Percentiles rank a stretch among this genome's conserved stretches.
These are phyloP conservation scores for Erysiphe pulchra DNA, from an alignment of 2,329 filamentous ascomycete genomes.

Conservation along the genomic window DNA sequence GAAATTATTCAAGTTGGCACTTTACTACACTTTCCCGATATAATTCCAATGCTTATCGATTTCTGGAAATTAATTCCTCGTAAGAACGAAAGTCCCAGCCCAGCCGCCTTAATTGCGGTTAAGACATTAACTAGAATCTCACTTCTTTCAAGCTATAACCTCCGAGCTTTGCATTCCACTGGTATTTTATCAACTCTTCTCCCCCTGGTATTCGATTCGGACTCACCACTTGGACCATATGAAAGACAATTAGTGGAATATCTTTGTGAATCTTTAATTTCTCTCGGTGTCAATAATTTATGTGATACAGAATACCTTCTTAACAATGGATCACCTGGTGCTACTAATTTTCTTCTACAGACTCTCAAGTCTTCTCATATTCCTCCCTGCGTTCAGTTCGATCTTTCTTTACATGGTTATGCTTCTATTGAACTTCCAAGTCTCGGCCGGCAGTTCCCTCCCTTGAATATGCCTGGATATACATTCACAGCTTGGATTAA, in stretches of 20 bases:
- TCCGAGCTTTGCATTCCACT: conserved; percentile 44
- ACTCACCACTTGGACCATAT: conserved; percentile 22
- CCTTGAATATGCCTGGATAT: conserved; percentile 51
- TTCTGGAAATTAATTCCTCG: conserved; percentile 36
- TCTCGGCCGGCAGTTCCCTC: conserved; percentile 63
- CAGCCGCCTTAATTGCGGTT: conserved; percentile 36
- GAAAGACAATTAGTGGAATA: conserved; percentile 35
- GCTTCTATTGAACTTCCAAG: conserved; percentile 74
- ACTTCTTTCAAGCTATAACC: conserved; percentile 44
- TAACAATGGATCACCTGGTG: conserved; percentile 22
- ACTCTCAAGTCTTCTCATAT: conserved; percentile 50
- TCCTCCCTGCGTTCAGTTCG: conserved; percentile 79
- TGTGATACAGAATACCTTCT: conserved; percentile 59
- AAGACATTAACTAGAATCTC: conserved; percentile 16
- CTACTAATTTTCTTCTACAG: conserved; percentile 45
- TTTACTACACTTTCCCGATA: conserved; percentile 31
- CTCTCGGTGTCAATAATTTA: conserved; percentile 53
- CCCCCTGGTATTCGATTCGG: conserved; percentile 28
- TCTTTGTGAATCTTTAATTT: conserved; percentile 43
- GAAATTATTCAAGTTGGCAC: conserved; percentile 25
- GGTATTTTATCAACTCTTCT: conserved; percentile 43
- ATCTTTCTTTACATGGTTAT: conserved; percentile 67
- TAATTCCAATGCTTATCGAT: conserved; percentile 33
- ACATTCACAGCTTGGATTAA: conserved; percentile 76
- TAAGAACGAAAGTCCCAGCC: conserved; percentile 19